These are phyloP conservation scores for Fusarium gaditjirri DNA, from an alignment of 2,329 filamentous ascomycete genomes.

Conservation along the genomic window DNA sequence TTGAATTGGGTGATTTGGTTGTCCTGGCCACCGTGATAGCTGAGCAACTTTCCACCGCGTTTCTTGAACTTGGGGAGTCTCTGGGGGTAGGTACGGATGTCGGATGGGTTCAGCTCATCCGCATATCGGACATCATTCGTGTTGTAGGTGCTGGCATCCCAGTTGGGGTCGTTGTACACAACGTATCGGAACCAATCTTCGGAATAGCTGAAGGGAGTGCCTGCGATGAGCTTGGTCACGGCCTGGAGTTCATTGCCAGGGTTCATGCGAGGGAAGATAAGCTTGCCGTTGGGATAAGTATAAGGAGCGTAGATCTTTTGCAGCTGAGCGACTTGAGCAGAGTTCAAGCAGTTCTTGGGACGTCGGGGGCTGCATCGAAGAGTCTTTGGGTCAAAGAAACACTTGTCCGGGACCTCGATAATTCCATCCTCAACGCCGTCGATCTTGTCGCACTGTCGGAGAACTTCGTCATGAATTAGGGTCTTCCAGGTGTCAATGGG, in stretches of 20 bases:
- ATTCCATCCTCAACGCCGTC: slow-evolving; percentile 63
- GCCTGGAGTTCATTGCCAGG: slow-evolving; percentile 18
- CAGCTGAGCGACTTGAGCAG: background rate
- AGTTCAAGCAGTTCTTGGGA: background rate
- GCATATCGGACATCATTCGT: background rate
- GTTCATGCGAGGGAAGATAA: slow-evolving; percentile 29
- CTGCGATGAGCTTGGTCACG: slow-evolving; percentile 16
- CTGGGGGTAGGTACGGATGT: slow-evolving; percentile 13
- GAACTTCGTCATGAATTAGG: slow-evolving; percentile 55
- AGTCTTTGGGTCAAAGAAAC: slow-evolving; percentile 55
- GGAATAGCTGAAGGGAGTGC: slow-evolving; percentile 17
- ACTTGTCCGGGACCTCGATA: slow-evolving; percentile 58
- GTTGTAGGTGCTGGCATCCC: slow-evolving; percentile 19
- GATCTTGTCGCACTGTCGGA: slow-evolving; percentile 61
- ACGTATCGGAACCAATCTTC: slow-evolving; percentile 28
- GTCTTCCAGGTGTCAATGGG: slow-evolving; percentile 1
- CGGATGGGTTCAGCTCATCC: slow-evolving; percentile 11
- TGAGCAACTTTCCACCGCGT: slow-evolving; percentile 19
- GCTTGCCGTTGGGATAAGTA: slow-evolving; percentile 8
- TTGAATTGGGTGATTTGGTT: slow-evolving; percentile 35
- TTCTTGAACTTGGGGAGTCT: slow-evolving; percentile 14
- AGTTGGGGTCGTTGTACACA: slow-evolving; percentile 2
- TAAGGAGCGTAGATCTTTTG: slow-evolving; percentile 20
- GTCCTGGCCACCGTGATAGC: slow-evolving; percentile 25
- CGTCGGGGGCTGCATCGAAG: slow-evolving; percentile 49